Conservation (phyloP, 2,329 filamentous ascomycete genomes). For the Alternaria sp. region DNA sequence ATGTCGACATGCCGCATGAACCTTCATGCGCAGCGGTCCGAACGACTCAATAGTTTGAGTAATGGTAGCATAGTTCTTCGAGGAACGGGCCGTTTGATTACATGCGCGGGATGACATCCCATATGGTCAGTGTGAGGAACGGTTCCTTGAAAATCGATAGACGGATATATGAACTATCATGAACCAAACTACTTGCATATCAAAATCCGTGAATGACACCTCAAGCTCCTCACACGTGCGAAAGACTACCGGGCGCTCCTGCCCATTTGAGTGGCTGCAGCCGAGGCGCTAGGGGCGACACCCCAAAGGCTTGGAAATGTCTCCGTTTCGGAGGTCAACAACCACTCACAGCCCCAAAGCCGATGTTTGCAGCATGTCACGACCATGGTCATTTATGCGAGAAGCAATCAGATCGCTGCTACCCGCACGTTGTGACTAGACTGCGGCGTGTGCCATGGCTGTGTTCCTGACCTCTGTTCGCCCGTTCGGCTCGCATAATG, state of each 20-base stretch:
- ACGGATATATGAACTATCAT: background rate
- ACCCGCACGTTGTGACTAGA: slow-evolving; percentile 22
- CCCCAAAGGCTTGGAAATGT: slow-evolving; percentile 9
- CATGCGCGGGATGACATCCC: background rate
- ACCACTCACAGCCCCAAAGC: slow-evolving; percentile 34
- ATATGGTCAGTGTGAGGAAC: slow-evolving; percentile 7
- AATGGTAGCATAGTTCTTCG: background rate
- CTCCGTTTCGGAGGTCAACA: slow-evolving; percentile 22
- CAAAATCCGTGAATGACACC: slow-evolving; percentile 17
- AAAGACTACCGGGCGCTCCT: slow-evolving; percentile 18
- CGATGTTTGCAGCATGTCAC: slow-evolving; percentile 18
- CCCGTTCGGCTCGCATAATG: slow-evolving; percentile 4
- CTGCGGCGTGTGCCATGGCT: slow-evolving; percentile 6
- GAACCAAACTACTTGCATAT: background rate
- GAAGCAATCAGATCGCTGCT: slow-evolving; percentile 34
- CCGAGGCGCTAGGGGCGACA: slow-evolving; percentile 22
- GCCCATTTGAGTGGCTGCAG: slow-evolving; percentile 23
- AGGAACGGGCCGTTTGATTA: slow-evolving; percentile 5
- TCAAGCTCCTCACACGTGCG: slow-evolving; percentile 21
- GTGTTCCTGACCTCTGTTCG: slow-evolving; percentile 1
- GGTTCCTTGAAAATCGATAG: background rate
- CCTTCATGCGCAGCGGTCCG: background rate
- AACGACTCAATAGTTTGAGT: background rate
- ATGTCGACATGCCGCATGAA: background rate
- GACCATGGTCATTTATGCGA: slow-evolving; percentile 22